Evolutionary conservation across 1,284 basidiomycete species (phyloP).

Genomic region (Entoloma clypeatum): DNA sequence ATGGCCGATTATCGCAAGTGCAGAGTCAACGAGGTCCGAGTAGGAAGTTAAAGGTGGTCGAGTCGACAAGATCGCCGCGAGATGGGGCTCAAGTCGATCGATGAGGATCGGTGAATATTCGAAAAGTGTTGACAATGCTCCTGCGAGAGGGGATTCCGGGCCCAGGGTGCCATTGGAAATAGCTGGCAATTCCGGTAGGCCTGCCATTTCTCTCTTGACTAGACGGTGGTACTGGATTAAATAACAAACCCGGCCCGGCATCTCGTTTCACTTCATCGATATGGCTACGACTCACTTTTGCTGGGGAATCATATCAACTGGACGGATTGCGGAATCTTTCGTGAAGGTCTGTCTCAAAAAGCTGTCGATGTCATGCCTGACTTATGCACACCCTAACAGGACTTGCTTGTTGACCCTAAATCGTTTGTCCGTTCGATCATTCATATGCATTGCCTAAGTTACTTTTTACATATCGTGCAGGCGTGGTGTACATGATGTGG

Average conservation of each 20-base stretch:
- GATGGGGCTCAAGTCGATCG: slow-evolving; percentile 52
- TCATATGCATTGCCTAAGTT: not conserved
- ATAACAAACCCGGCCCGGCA: not conserved
- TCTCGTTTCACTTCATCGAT: slow-evolving; percentile 5
- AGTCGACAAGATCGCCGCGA: slow-evolving; percentile 35
- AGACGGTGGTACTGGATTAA: no score
- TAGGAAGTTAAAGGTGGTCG: slow-evolving; percentile 42
- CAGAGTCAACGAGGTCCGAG: slow-evolving; percentile 55
- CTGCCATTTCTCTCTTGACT: no score
- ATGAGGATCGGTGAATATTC: slow-evolving; percentile 65
- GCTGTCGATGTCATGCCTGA: not conserved
- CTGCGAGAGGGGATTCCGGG: slow-evolving; percentile 35
- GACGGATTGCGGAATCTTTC: slow-evolving; percentile 37
- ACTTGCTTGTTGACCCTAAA: slow-evolving; percentile 42
- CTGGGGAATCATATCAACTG: slow-evolving; percentile 46
- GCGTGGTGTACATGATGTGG: slow-evolving; percentile 68
- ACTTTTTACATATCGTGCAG: slow-evolving; percentile 31
- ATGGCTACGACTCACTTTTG: slow-evolving; percentile 31
- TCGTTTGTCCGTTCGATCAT: slow-evolving; percentile 28
- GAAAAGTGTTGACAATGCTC: slow-evolving; percentile 56
- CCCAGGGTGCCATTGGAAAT: slow-evolving; percentile 28
- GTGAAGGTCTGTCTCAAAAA: slow-evolving; percentile 30
- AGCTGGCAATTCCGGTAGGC: slow-evolving; percentile 34
- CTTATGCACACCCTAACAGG: slow-evolving; percentile 32
- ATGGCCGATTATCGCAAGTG: slow-evolving; percentile 45